Evolutionary conservation across 2,329 filamentous ascomycete genomes (phyloP), one percentile per base, ranked within the genome.

Genomic region (Amauroascus verrucosus): DNA sequence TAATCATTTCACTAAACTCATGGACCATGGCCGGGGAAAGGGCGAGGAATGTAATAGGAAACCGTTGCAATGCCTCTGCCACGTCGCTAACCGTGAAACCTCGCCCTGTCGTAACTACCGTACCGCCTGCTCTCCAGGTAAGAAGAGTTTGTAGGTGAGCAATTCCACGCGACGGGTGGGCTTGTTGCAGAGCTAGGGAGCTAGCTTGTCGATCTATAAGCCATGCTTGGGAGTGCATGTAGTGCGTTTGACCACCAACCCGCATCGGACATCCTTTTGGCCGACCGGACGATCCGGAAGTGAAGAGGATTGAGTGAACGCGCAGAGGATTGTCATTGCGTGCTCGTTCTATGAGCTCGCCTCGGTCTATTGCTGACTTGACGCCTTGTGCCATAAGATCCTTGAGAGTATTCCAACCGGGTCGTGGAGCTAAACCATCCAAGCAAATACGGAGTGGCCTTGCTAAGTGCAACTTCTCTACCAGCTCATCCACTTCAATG

Each of bases 261-360:
- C 46, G 24, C 46, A 32, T 26, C 20, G 46, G 46, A 35, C 46
- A 48, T 6, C 46, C 46, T 48, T 48, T 48, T 11, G 46, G 46
- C 14, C n/a, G 16, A 18, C 46, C 46, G 46, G 28, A 26, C 22
- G 46, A 33, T 37, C 46, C 46, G 2, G 46, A 48, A 14, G 46
- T 48, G 46, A 48, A 48, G 9, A 48, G 28, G 3, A 48, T 18
- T 7, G 28, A 48, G 33, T 48, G 24, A 18, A 48, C 33, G 28
- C 46, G 46, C 28, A 37, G 14, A 11, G 46, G 46, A 20, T 48
- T 28, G 20, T 48, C 26, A 9, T 48, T 48, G 3, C 46, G 28
- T 3, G 46, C 46, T 6, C 18, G 14, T 32, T 48, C 28, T 3
- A 33, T 6, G 3, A 48, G 28, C 6, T 26, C 28, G 5, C 7